These are phyloP conservation scores for Salix udensis DNA, from an alignment of 345 rosid species.

Conservation along the genomic window DNA sequence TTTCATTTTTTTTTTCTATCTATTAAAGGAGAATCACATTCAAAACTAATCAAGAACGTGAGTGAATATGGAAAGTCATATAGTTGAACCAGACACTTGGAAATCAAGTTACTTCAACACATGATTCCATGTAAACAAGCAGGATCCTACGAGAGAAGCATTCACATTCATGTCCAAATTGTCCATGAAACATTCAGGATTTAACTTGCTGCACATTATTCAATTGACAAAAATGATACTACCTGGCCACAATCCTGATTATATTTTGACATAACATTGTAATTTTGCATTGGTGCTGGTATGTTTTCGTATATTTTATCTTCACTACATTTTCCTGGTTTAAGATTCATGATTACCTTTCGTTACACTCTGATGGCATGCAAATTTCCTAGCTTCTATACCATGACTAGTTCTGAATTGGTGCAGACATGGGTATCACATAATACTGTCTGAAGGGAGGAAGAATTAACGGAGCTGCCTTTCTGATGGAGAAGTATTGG, in stretches of 20 bases:
- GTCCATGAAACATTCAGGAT: not conserved
- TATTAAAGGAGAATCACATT: not conserved
- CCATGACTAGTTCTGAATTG: not conserved
- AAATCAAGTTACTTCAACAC: not conserved
- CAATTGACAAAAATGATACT: not conserved
- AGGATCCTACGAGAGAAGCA: not conserved
- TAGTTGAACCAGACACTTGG: not conserved
- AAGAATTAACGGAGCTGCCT: slow-evolving; percentile 55
- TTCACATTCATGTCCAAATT: not conserved
- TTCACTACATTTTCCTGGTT: not conserved
- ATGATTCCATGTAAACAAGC: not conserved
- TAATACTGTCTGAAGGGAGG: slow-evolving; percentile 77
- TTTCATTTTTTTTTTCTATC: not conserved
- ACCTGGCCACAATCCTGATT: not conserved
- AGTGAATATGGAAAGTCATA: not conserved
- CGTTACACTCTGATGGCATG: not conserved
- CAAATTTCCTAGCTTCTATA: not conserved
- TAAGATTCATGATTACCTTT: not conserved
- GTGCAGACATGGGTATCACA: slow-evolving; percentile 90
- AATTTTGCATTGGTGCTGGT: not conserved
- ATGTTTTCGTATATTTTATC: not conserved
- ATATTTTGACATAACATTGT: not conserved
- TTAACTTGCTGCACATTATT: not conserved
- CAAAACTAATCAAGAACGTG: not conserved
- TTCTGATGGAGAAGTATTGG: not conserved